A percentile compares a stretch with the other conserved stretches of the same genome.
Conservation (phyloP, 148 eudicot species). For the Rhododendron vialii region DNA sequence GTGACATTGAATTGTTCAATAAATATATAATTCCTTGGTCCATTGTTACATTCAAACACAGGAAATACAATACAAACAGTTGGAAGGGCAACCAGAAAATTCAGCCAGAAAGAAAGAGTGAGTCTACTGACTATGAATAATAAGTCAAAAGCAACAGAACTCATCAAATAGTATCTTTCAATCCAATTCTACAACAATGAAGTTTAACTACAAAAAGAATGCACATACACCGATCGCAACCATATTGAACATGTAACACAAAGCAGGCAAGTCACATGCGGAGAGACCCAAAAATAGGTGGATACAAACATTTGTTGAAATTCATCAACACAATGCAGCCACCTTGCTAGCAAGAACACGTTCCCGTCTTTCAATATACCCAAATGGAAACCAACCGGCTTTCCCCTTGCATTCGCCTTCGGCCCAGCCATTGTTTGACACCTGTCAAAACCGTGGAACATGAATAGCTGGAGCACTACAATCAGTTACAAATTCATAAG, state of each 20-base stretch:
- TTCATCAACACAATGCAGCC: constrained; percentile 12
- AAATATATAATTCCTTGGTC: not conserved
- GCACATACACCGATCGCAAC: not conserved
- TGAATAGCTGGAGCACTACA: not conserved
- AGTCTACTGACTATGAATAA: not conserved
- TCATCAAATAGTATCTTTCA: not conserved
- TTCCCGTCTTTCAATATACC: constrained; percentile 87
- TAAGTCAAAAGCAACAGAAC: not conserved
- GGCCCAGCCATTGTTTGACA: constrained; percentile 90
- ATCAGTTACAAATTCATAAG: not conserved
- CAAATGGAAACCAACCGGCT: constrained; percentile 96
- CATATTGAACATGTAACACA: not conserved
- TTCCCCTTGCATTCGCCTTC: constrained; percentile 99
- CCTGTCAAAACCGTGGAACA: constrained; percentile 34
- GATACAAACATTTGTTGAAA: not conserved
- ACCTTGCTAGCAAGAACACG: constrained; percentile 95
- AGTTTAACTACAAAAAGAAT: not conserved
- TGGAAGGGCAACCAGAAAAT: not conserved
- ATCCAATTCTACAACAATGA: not conserved
- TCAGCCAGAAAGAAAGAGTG: not conserved
- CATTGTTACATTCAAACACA: not conserved
- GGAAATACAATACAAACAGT: not conserved
- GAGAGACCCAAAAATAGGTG: not conserved
- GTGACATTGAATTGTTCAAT: not conserved
- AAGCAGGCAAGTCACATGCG: not conserved